A percentile compares a stretch with the other conserved stretches of the same genome.
phyloP scores from a whole-genome alignment of 768 basidiomycete species.

The Rossbeevera mucosa region DNA sequence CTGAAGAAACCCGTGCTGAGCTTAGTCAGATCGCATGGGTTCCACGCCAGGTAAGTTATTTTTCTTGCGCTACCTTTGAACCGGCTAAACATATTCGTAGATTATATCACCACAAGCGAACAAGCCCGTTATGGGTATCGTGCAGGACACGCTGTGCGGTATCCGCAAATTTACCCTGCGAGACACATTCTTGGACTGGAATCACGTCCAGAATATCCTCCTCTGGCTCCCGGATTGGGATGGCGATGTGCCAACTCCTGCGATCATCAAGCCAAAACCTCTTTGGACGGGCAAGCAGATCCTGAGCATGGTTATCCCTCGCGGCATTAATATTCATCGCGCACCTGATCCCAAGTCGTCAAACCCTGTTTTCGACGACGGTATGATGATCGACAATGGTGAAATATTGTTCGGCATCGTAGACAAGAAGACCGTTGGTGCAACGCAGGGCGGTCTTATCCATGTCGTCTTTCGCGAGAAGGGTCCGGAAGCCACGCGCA shows the following conservation, averaged over 20 bases:
- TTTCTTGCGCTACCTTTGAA: not conserved
- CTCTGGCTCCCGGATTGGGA: slow-evolving; percentile 99
- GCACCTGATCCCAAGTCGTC: slow-evolving; percentile 73
- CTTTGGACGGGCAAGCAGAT: slow-evolving; percentile 99
- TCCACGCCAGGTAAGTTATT: slow-evolving; percentile 71
- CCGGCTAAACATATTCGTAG: slow-evolving; percentile 36
- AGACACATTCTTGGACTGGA: slow-evolving; percentile 94
- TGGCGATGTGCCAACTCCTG: slow-evolving; percentile 84
- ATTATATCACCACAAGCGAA: slow-evolving; percentile 99
- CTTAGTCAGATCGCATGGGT: slow-evolving; percentile 99
- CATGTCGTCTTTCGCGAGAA: slow-evolving; percentile 98
- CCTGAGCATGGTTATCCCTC: slow-evolving; percentile 85
- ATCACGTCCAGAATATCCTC: slow-evolving; percentile 92
- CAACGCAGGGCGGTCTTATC: slow-evolving; percentile 88
- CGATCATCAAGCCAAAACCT: slow-evolving; percentile 94
- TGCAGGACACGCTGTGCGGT: slow-evolving; percentile 97
- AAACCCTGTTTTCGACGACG: slow-evolving; percentile 86
- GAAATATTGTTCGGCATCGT: slow-evolving; percentile 94
- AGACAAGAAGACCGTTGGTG: slow-evolving; percentile 98
- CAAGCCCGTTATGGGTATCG: slow-evolving; percentile 99
- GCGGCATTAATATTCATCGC: slow-evolving; percentile 90
- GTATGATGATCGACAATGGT: slow-evolving; percentile 94
- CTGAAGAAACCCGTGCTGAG: slow-evolving; percentile 96
- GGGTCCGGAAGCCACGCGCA: slow-evolving; percentile 85
- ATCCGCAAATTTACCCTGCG: slow-evolving; percentile 96